Evolutionary conservation across 2,329 filamentous ascomycete species (phyloP), one percentile per base, ranked within the genome.

Genomic region (Paraconiothyrium sp.): DNA sequence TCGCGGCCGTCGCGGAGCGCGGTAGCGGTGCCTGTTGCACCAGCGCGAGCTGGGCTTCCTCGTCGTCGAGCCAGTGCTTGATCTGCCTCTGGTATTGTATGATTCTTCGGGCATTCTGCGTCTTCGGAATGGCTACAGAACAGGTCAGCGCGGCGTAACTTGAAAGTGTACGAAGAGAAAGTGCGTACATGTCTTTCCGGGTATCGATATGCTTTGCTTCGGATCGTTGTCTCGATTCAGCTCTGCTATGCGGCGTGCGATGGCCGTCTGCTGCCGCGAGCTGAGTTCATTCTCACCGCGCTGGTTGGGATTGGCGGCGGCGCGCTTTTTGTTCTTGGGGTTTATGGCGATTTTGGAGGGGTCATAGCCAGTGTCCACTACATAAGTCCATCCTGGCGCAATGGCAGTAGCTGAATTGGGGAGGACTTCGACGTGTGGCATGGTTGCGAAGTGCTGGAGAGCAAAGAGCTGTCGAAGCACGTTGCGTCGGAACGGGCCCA

Each of bases 301-400:
- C 37, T 64, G 66, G 32, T 72, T 62, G 14, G 69, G 67, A 43
- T 72, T 71, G 50, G 76, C 71, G 22, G 87, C 86, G 34, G 88
- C 89, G 72, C 93, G 90, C 80, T 96, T 97, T 76, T 82, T 73
- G 78, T 81, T 76, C 74, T 83, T 85, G 80, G 81, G 80, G 68
- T 83, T 81, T 62, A 84, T 84, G 56, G 83, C 76, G 54, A 82
- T 77, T 67, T 85, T 84, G 10, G 87, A 84, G 13, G 86, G 84
- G 58, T 87, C 84, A 59, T 86, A 84, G 78, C 85, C 75, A 16
- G 86, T 89, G 74, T 97, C 92, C 34, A 93, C 89, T 1, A 97
- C 92, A 76, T 97, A 97, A 13, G 93, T 93, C 91, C 93, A 98
- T 72, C 94, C 94, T 0, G 94, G 93, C 1, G 92, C 91, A 48